A percentile compares a stretch with the other conserved stretches of the same genome.
These are phyloP conservation scores for Clavispora vitiphila DNA, from an alignment of 805 yeast genomes.

Conservation along the genomic window DNA sequence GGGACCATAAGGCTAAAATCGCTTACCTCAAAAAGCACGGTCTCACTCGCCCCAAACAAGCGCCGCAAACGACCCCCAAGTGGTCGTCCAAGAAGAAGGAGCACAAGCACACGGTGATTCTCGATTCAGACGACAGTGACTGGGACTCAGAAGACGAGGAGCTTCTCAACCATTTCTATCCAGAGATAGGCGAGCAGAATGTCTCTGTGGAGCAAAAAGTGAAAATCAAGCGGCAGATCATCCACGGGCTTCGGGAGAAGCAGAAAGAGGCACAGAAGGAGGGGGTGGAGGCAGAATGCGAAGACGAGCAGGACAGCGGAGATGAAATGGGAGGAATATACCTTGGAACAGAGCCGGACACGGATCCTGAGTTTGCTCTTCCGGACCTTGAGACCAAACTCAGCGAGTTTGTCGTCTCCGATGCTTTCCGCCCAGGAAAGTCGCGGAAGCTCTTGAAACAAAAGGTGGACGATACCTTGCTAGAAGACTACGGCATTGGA, in stretches of 20 bases:
- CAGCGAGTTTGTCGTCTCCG: slow-evolving; percentile 14
- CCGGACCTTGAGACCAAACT: slow-evolving; percentile 15
- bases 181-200: slow-evolving; percentile 30
- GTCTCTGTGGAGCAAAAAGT: slow-evolving; percentile 30
- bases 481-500: slow-evolving; percentile 37
- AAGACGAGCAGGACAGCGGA: slow-evolving; percentile 5
- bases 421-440: slow-evolving; percentile 12
- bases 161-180: slow-evolving; percentile 36
- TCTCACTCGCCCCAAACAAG: slow-evolving; percentile 14
- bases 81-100: slow-evolving; percentile 31
- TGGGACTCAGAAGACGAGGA: slow-evolving; percentile 41
- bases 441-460: slow-evolving; percentile 27
- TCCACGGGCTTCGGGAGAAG: slow-evolving; percentile 11
- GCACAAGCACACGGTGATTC: slow-evolving; percentile 9
- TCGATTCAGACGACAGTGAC: slow-evolving; percentile 30
- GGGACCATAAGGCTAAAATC: slow-evolving; percentile 40
- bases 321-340: slow-evolving; percentile 33
- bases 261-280: slow-evolving; percentile 8
- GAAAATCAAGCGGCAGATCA: slow-evolving; percentile 32
- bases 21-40: slow-evolving; percentile 39
- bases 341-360: slow-evolving; percentile 29
- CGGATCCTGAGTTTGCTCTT: slow-evolving; percentile 9
- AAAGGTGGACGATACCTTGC: slow-evolving; percentile 26
- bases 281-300: no score
- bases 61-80: slow-evolving; percentile 18